Evolutionary conservation across 441 rosid species (phyloP).

Genomic region (Biscutella auriculata): DNA sequence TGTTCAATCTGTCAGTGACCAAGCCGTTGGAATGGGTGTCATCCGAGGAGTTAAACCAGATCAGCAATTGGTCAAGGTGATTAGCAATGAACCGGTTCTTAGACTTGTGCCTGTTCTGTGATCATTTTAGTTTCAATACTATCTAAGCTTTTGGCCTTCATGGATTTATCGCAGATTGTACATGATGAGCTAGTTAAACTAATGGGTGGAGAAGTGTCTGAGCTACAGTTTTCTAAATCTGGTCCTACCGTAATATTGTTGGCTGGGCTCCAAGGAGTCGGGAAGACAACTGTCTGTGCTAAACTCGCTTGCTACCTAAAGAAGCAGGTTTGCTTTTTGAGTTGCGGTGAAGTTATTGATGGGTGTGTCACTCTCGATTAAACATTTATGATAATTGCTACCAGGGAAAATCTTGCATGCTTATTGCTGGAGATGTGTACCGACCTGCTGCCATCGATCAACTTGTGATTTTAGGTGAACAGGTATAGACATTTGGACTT

Average conservation of each 20-base stretch:
- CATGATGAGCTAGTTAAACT: slow-evolving; percentile 79
- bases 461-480: slow-evolving; percentile 88
- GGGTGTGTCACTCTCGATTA: not conserved
- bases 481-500: slow-evolving; percentile 39
- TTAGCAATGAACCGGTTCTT: not conserved
- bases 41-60: slow-evolving; percentile 90
- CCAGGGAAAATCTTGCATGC: slow-evolving; percentile 89
- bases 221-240: slow-evolving; percentile 71
- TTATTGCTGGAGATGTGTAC: slow-evolving; percentile 96
- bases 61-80: slow-evolving; percentile 91
- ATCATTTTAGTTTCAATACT: not conserved
- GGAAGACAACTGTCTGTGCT: slow-evolving; percentile 93
- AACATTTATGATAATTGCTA: not conserved
- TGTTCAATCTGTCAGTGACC: slow-evolving; percentile 81
- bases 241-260: slow-evolving; percentile 77
- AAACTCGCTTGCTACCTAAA: slow-evolving; percentile 89
- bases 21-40: slow-evolving; percentile 79
- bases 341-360: not conserved
- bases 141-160: not conserved
- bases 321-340: slow-evolving; percentile 51
- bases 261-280: slow-evolving; percentile 97
- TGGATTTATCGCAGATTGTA: slow-evolving; percentile 44
- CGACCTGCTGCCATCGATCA: slow-evolving; percentile 99
- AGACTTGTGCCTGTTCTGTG: not conserved
- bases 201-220: slow-evolving; percentile 98